Conservation (phyloP, 2,329 filamentous ascomycete species). For the Ophiocordyceps camponoti-leonardi region DNA sequence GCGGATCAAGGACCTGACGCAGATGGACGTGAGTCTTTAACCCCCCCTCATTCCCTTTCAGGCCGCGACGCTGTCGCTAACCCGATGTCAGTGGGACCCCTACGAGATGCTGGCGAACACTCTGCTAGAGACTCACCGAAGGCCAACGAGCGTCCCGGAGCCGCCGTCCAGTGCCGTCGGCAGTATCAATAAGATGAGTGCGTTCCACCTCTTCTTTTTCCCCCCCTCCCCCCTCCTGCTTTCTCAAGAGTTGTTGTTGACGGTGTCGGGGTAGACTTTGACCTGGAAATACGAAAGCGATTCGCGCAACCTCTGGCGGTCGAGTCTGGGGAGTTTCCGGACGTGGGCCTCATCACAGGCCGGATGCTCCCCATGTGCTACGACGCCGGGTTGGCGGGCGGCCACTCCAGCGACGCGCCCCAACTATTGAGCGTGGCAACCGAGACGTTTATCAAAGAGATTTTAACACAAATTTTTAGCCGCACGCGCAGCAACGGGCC, state of each 20-base stretch:
- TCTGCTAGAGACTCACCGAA: conserved; percentile 32
- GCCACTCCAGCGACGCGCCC: conserved; percentile 41
- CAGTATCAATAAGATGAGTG: conserved; percentile 68
- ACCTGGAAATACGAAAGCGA: conserved; percentile 49
- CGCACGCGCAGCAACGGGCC: conserved; percentile 49
- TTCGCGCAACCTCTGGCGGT: conserved; percentile 46
- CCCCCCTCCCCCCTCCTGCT: background rate
- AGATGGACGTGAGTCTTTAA: conserved; percentile 35
- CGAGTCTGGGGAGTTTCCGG: conserved; percentile 54
- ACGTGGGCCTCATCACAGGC: conserved; percentile 42
- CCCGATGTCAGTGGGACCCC: conserved; percentile 26
- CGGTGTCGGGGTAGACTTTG: conserved; percentile 31
- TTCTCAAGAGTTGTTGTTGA: conserved; percentile 7
- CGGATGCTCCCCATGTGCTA: conserved; percentile 55
- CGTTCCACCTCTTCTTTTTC: conserved; percentile 13
- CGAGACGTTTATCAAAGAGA: conserved; percentile 50
- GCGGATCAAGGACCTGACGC: conserved; percentile 46
- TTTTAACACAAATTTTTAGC: conserved; percentile 44
- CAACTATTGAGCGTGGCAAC: conserved; percentile 48
- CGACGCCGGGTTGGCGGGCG: conserved; percentile 42
- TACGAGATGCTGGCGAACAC: conserved; percentile 33
- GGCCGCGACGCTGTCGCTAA: conserved; percentile 4
- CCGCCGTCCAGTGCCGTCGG: conserved; percentile 49
- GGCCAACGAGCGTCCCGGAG: conserved; percentile 32
- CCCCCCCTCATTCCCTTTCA: background rate